These are phyloP conservation scores for Pseudogymnoascus sp. DNA, from an alignment of 2,329 filamentous ascomycete species.

Conservation along the genomic window DNA sequence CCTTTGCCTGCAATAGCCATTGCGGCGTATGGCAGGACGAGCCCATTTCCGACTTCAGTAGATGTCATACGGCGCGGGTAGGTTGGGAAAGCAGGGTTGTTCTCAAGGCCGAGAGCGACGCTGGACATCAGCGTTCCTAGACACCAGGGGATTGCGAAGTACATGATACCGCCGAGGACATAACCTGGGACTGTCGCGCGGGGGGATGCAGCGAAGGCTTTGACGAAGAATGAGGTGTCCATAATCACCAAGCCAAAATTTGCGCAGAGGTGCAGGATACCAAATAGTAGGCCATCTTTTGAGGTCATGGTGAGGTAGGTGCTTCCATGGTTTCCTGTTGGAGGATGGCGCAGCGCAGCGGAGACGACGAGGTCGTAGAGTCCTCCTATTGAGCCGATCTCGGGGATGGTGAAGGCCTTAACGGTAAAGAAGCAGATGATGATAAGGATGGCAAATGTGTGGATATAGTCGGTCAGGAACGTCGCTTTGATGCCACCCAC, in stretches of 20 bases:
- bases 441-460: conserved; percentile 46
- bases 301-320: conserved; percentile 50
- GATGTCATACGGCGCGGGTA: conserved; percentile 60
- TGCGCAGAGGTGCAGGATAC: conserved; percentile 39
- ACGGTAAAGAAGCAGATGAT: conserved; percentile 42
- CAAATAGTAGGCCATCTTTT: conserved; percentile 43
- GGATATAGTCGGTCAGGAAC: conserved; percentile 43
- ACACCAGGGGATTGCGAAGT: conserved; percentile 47
- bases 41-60: conserved; percentile 59
- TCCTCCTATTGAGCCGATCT: conserved; percentile 40
- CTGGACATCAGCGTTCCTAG: conserved; percentile 44
- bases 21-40: conserved; percentile 63
- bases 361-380: conserved; percentile 44
- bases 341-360: conserved; percentile 37
- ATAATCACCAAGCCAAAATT: conserved; percentile 48
- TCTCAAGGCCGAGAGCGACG: conserved; percentile 40
- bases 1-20: conserved; percentile 62
- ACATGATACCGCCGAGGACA: conserved; percentile 43
- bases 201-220: conserved; percentile 41
- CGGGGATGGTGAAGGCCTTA: conserved; percentile 38
- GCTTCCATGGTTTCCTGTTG: conserved; percentile 44
- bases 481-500: conserved; percentile 35
- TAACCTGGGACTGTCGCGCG: conserved; percentile 44
- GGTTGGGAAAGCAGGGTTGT: conserved; percentile 43
- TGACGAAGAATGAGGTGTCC: conserved; percentile 46